Conservation (phyloP, 805 yeast genomes). For the Candida corydali region DNA sequence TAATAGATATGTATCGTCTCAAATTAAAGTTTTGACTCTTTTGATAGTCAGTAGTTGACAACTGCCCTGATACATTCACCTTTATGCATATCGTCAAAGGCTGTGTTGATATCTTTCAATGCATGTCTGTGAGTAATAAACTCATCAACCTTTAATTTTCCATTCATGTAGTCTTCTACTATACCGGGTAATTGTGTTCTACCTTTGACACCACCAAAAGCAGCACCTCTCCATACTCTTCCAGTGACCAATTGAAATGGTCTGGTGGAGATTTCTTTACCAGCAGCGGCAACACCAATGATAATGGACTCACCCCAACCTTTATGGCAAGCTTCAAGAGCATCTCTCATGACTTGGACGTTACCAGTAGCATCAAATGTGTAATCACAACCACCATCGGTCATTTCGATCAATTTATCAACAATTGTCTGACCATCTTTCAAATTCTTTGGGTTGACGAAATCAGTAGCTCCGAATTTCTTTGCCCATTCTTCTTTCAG, state of each 20-base stretch:
- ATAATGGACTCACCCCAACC: constrained; percentile 98
- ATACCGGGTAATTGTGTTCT: constrained; percentile 90
- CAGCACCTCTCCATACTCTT: constrained; percentile 98
- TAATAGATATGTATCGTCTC: neutral
- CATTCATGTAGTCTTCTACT: constrained; percentile 79
- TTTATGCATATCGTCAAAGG: constrained; percentile 90
- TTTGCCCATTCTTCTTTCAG: constrained; percentile 80
- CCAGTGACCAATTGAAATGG: constrained; percentile 99
- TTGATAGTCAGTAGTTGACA: constrained; percentile 38
- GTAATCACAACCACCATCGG: constrained; percentile 96
- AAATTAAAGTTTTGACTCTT: constrained; percentile 4
- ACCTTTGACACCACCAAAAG: constrained; percentile 99
- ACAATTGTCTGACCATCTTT: constrained; percentile 74
- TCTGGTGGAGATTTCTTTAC: constrained; percentile 92
- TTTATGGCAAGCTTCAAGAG: constrained; percentile 95
- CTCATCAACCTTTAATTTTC: constrained; percentile 82
- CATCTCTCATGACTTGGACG: constrained; percentile 89
- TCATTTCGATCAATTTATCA: constrained; percentile 76
- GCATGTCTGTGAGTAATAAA: constrained; percentile 88
- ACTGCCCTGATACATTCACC: constrained; percentile 96
- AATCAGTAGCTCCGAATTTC: constrained; percentile 94
- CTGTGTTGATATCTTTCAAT: constrained; percentile 74
- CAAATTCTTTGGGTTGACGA: constrained; percentile 74
- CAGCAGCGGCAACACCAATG: constrained; percentile 99
- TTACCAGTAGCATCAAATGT: constrained; percentile 99